Conservation (phyloP, 2,329 filamentous ascomycete genomes). For the Diaporthe vaccinii region DNA sequence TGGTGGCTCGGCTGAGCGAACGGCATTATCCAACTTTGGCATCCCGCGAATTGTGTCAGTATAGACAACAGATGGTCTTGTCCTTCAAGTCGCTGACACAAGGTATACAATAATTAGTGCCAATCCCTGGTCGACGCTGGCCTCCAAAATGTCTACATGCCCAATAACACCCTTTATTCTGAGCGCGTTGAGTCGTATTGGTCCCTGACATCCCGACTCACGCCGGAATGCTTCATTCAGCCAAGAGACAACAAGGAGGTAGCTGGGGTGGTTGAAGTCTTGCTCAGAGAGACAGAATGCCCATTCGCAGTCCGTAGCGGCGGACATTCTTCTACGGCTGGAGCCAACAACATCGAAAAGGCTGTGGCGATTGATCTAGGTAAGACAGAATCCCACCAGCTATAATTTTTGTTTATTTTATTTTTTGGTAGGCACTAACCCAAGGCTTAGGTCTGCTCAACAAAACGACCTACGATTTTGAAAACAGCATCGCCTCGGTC, state of each 20-base stretch:
- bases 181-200: not conserved
- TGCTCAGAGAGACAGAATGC: not conserved
- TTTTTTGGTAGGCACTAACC: not conserved
- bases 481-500: not conserved
- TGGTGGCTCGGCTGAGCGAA: not conserved
- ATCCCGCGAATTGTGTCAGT: not conserved
- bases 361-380: not conserved
- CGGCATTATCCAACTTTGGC: not conserved
- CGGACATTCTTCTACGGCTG: not conserved
- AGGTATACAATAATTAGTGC: not conserved
- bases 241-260: not conserved
- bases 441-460: not conserved
- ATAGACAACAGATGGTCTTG: too few relatives aligned
- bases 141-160: not conserved
- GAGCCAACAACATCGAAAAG: constrained; percentile 9
- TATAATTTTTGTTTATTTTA: not conserved
- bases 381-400: not conserved
- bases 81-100: too few relatives aligned
- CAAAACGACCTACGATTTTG: not conserved
- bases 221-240: not conserved
- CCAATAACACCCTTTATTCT: not conserved
- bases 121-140: not conserved
- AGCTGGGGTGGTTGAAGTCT: not conserved
- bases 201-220: not conserved
- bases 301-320: not conserved